Evolutionary conservation across 1,284 basidiomycete genomes (phyloP), one percentile per base, ranked within the genome.

Genomic region (Malassezia obtusa): DNA sequence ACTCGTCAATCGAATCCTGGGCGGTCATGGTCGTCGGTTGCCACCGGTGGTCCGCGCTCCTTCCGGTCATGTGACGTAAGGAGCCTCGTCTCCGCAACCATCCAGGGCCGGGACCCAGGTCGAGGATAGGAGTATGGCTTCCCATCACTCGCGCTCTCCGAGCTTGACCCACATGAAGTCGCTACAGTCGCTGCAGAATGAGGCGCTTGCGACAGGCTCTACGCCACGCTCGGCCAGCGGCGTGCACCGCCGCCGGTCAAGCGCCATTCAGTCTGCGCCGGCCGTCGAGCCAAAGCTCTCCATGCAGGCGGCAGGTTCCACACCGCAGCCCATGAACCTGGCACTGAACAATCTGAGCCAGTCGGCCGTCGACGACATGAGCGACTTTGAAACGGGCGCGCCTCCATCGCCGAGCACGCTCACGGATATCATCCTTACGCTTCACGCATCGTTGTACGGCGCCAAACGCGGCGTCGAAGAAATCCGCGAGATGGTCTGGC

Each of bases 391-490:
- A 15, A 52, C 40, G 5, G 61, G 58, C 7, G 63, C 64, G 10
- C 68, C 68, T 11, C 71, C 71, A 17, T 68, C 64, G 44, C 71
- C 71, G 1, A 71, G 68, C 60, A 74, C 69, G 7, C 58, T 74
- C 19, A 74, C 71, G 11, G 70, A 74, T 49, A 64, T 70, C 33
- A 67, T 74, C 35, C 57, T 74, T 10, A 65, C 64, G 30, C 51
- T 74, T 10, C 71, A 73, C 52, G 58, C 58, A 32, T 71, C 70
- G 14, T 61, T 74, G 26, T 74, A 74, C 54, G 69, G 67, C 9
- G 62, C 60, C 28, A 72, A 72, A 46, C 63, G 68, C 38, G 63
- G 58, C n/a, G 57, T 62, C 1, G 67, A 66, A 14, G 64, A 73
- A 45, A 65, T 73, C 19, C 55, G 60, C 5, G 57, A 71, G 50